Percentiles rank a stretch among this genome's conserved stretches.
Evolutionary conservation across 2,329 filamentous ascomycete species (phyloP).

Genomic region (Lecanicillium sp.): DNA sequence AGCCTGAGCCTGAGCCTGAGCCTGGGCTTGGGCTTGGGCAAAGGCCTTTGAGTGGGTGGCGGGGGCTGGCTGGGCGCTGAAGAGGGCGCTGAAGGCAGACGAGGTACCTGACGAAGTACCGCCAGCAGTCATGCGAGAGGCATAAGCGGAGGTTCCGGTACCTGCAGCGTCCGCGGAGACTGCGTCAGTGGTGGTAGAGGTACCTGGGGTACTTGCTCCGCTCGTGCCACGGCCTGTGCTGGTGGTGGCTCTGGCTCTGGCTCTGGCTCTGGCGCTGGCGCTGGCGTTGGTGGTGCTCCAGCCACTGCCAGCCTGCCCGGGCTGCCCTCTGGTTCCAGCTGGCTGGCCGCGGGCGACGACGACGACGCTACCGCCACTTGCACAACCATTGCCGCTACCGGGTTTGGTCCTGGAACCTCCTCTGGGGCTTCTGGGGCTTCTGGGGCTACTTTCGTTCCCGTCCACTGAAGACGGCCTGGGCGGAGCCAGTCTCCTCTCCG

Average conservation of each 20-base stretch:
- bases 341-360: neutral
- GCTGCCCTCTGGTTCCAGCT: neutral
- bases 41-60: too few species aligned
- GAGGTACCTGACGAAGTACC: too few species aligned
- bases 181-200: neutral
- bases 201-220: neutral
- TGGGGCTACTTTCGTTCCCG: neutral
- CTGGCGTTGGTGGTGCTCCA: too few species aligned
- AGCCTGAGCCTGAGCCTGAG: slow-evolving; percentile 1
- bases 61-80: slow-evolving; percentile 1
- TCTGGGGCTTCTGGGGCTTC: neutral
- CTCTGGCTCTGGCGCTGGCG: neutral
- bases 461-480: slow-evolving; percentile 2
- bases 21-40: neutral
- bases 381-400: slow-evolving; percentile 7
- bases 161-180: neutral
- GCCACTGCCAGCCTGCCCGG: neutral
- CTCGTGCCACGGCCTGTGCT: neutral
- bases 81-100: slow-evolving; percentile 4
- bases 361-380: neutral
- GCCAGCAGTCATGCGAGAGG: too few species aligned
- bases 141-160: neutral
- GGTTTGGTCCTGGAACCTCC: neutral
- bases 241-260: neutral
- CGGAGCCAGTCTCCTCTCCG: neutral